Conservation (phyloP, 768 basidiomycete species). For the Pleurotus giganteus region DNA sequence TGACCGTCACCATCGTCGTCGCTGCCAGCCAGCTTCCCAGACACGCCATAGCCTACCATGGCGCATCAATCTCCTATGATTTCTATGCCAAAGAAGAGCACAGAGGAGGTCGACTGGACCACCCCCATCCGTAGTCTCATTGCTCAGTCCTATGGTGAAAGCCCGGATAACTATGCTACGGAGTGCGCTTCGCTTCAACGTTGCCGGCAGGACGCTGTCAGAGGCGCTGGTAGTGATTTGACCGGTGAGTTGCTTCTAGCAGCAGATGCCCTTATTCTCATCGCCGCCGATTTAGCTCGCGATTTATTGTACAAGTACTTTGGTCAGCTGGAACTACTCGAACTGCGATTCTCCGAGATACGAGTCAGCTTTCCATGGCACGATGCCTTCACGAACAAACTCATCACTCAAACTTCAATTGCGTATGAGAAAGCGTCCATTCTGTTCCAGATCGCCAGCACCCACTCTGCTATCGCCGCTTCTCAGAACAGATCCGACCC, state of each 20-base stretch:
- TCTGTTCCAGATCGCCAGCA: slow-evolving; percentile 93
- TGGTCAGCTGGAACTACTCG: slow-evolving; percentile 95
- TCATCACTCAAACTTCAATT: slow-evolving; percentile 92
- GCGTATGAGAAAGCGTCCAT: slow-evolving; percentile 98
- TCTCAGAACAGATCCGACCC: slow-evolving; percentile 85
- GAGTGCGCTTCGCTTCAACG: slow-evolving; percentile 86
- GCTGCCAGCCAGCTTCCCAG: neutral
- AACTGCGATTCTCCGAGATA: slow-evolving; percentile 95
- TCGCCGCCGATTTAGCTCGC: slow-evolving; percentile 48
- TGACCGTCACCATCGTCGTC: neutral
- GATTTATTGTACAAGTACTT: slow-evolving; percentile 99
- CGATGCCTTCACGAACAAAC: slow-evolving; percentile 94
- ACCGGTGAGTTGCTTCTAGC: slow-evolving; percentile 58
- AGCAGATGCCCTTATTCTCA: neutral
- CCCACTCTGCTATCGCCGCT: slow-evolving; percentile 88
- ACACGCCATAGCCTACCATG: slow-evolving; percentile 36
- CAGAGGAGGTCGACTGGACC: slow-evolving; percentile 97
- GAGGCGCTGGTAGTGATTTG: slow-evolving; percentile 92
- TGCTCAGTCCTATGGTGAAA: slow-evolving; percentile 90
- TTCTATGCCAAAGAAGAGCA: slow-evolving; percentile 90
- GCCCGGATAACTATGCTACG: slow-evolving; percentile 80
- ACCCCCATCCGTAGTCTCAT: slow-evolving; percentile 83
- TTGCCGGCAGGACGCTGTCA: slow-evolving; percentile 93
- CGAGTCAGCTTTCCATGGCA: slow-evolving; percentile 95
- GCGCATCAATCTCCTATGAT: slow-evolving; percentile 86